phyloP scores from a whole-genome alignment of 768 basidiomycete species.

The Polyporus arcularius region DNA sequence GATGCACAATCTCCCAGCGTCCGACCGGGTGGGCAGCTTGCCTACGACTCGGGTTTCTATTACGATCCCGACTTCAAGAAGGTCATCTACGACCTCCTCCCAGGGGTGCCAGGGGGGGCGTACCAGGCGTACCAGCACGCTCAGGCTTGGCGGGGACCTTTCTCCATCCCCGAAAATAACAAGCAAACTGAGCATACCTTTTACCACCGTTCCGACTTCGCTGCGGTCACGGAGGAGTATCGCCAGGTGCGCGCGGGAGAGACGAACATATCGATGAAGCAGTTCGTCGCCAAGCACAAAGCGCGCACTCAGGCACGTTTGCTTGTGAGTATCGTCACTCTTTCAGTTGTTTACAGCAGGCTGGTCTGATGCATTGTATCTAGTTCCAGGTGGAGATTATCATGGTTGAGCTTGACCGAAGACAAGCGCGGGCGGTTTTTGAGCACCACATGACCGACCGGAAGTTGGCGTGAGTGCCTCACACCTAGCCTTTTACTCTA shows the following conservation, averaged over 20 bases:
- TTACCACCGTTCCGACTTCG: constrained; percentile 3
- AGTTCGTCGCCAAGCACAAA: constrained; percentile 3
- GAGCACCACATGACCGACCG: not conserved
- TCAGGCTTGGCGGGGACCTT: no score
- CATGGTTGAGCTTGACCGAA: no score
- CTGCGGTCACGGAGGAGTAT: not conserved
- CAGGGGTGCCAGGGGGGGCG: not conserved
- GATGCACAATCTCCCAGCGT: not conserved
- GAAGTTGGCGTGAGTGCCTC: not conserved
- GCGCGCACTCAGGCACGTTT: not conserved
- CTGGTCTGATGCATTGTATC: no score
- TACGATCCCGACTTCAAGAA: not conserved
- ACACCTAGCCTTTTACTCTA: not conserved
- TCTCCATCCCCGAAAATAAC: no score
- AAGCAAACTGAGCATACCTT: not conserved
- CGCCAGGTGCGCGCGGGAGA: not conserved
- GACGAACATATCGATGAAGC: not conserved
- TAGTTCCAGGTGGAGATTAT: no score
- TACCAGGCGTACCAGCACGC: not conserved
- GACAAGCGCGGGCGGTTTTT: no score
- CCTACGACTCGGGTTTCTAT: not conserved
- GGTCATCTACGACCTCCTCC: not conserved
- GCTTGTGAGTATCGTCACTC: not conserved
- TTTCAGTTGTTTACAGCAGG: not conserved
- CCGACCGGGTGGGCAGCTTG: not conserved